A percentile compares a stretch with the other conserved stretches of the same genome.
These are phyloP conservation scores for Aspergillus diversus DNA, from an alignment of 495 filamentous ascomycete species.

Conservation along the genomic window DNA sequence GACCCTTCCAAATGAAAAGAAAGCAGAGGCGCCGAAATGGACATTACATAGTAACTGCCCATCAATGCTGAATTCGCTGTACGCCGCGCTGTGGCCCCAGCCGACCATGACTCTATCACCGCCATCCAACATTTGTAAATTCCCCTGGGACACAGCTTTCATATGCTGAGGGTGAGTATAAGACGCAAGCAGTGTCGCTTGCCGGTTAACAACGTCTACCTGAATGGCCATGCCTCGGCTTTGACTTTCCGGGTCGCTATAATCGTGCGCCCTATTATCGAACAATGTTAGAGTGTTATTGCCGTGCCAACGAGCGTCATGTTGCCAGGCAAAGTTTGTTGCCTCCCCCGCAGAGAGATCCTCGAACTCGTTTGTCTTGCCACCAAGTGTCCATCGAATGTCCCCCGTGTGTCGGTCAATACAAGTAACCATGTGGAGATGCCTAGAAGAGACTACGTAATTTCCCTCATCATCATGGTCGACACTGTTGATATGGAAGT, in stretches of 20 bases:
- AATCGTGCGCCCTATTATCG: constrained; percentile 48
- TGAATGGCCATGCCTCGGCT: constrained; percentile 39
- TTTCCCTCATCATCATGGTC: constrained; percentile 53
- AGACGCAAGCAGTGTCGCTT: constrained; percentile 27
- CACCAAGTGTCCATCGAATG: constrained; percentile 50
- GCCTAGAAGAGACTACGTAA: constrained; percentile 56
- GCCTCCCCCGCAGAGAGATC: constrained; percentile 45
- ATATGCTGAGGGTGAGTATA: constrained; percentile 39
- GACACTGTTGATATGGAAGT: constrained; percentile 60
- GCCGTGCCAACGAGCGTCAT: constrained; percentile 52
- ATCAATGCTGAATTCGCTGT: constrained; percentile 57
- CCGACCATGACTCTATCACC: constrained; percentile 57
- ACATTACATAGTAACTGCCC: constrained; percentile 53
- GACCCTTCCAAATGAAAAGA: constrained; percentile 41
- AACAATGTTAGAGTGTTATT: constrained; percentile 50
- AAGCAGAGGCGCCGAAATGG: constrained; percentile 42
- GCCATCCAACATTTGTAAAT: constrained; percentile 56
- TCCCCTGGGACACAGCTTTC: constrained; percentile 59
- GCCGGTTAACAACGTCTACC: constrained; percentile 28
- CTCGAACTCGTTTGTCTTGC: constrained; percentile 48
- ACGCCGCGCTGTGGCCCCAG: constrained; percentile 59
- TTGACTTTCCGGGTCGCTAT: constrained; percentile 25
- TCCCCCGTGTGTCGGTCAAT: constrained; percentile 41
- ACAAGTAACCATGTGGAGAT: constrained; percentile 45
- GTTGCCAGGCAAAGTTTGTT: constrained; percentile 56